A percentile compares a stretch with the other conserved stretches of the same genome.
These are phyloP conservation scores for Cladorrhinum samala DNA, from an alignment of 495 filamentous ascomycete species.

Conservation along the genomic window DNA sequence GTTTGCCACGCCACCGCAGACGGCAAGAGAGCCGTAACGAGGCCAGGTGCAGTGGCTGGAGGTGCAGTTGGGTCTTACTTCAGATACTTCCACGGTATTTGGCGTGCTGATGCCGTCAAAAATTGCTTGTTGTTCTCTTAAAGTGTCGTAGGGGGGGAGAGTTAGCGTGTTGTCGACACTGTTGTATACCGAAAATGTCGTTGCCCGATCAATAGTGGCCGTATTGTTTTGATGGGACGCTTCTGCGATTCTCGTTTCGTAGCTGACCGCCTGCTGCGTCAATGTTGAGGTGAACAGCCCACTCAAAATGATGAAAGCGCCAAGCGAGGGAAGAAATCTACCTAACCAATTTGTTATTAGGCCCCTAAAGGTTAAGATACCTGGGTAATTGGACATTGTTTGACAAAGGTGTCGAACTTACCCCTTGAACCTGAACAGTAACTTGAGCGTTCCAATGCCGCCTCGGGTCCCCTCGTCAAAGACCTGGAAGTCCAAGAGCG, in stretches of 20 bases:
- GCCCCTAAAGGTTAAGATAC: no score
- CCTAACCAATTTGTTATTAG: no score
- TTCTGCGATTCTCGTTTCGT: conserved; percentile 22
- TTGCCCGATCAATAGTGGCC: conserved; percentile 20
- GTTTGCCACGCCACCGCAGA: conserved; percentile 37
- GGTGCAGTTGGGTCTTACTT: conserved; percentile 24
- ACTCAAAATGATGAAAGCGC: conserved; percentile 33
- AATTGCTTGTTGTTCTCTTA: conserved; percentile 28
- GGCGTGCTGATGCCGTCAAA: conserved; percentile 32
- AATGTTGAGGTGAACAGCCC: conserved; percentile 37
- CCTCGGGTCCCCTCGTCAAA: conserved; percentile 41
- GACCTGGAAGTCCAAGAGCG: conserved; percentile 34
- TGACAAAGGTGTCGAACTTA: not conserved
- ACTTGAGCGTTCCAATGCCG: conserved; percentile 28
- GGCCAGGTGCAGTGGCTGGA: conserved; percentile 42
- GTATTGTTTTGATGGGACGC: conserved; percentile 28
- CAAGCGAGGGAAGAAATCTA: conserved; percentile 34
- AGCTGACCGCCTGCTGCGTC: conserved; percentile 37
- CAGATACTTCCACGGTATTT: conserved; percentile 7
- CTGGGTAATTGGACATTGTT: not conserved
- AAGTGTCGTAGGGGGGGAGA: conserved; percentile 20
- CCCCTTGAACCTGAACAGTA: conserved; percentile 26
- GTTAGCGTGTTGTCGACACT: conserved; percentile 5
- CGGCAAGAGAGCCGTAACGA: conserved; percentile 35
- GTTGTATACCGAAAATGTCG: conserved; percentile 11